Percentiles rank a stretch among this genome's conserved stretches.
Evolutionary conservation across 2,329 filamentous ascomycete species (phyloP).

Genomic region (Zymoseptoria pseudotritici): DNA sequence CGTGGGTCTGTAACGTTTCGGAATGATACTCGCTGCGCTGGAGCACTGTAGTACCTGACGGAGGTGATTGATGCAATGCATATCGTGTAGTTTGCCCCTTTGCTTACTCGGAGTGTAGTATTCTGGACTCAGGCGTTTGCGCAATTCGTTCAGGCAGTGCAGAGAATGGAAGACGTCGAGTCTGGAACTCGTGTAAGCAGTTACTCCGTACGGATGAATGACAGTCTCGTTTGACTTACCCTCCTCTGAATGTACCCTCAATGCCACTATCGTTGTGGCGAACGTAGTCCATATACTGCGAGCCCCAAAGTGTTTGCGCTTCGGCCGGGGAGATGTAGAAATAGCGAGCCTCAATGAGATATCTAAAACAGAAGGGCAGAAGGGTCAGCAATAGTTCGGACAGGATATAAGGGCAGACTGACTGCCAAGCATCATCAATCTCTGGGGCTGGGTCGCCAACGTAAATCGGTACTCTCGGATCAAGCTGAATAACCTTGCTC

Average conservation of each 20-base stretch:
- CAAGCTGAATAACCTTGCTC: background rate
- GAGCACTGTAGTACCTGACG: slow-evolving; percentile 1
- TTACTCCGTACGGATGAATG: background rate
- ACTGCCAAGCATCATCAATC: slow-evolving; percentile 1
- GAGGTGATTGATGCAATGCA: slow-evolving; percentile 2
- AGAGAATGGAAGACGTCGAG: slow-evolving; percentile 2
- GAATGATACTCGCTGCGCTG: slow-evolving; percentile 1
- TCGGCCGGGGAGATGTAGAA: background rate
- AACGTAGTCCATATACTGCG: background rate
- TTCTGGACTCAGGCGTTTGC: background rate
- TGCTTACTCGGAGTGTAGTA: background rate
- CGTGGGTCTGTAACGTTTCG: background rate
- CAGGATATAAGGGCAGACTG: too few species aligned
- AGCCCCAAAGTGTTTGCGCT: slow-evolving; percentile 1
- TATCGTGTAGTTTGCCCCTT: background rate
- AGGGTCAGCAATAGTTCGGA: too few species aligned
- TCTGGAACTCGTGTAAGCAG: background rate
- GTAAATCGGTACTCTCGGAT: background rate
- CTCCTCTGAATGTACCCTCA: background rate
- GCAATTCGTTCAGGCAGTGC: slow-evolving; percentile 2
- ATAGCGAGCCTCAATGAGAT: background rate
- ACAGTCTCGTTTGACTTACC: background rate
- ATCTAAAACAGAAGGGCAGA: too few species aligned
- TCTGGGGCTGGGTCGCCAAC: background rate
- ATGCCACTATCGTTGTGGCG: background rate